Percentiles rank a stretch among this genome's conserved stretches.
phyloP scores from a whole-genome alignment of 495 filamentous ascomycete genomes.

The Tuber aestivum region DNA sequence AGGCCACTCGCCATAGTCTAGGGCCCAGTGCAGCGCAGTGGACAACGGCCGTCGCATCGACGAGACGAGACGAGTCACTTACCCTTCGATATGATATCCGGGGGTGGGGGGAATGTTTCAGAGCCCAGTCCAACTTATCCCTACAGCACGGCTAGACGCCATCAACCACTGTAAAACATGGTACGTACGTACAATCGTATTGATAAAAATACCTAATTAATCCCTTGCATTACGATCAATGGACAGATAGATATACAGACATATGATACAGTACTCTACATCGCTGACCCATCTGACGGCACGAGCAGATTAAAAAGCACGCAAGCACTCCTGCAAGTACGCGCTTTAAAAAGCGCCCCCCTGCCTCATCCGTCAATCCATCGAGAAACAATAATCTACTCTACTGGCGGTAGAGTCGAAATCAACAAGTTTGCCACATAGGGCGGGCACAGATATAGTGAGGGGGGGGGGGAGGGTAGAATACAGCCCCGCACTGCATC shows the following conservation, averaged over 20 bases:
- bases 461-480: neutral
- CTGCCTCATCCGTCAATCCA: neutral
- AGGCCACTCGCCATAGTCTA: neutral
- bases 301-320: slow-evolving; percentile 3
- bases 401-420: neutral
- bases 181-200: no score
- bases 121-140: neutral
- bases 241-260: neutral
- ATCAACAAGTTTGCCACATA: neutral
- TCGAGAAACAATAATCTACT: neutral
- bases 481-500: neutral
- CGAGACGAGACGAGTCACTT: neutral
- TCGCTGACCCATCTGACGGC: neutral
- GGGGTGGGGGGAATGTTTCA: neutral
- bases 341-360: neutral
- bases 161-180: no score
- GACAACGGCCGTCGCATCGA: neutral
- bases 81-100: neutral
- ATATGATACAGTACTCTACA: no score
- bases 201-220: neutral
- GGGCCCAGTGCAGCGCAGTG: neutral
- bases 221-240: neutral
- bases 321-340: no score
- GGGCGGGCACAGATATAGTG: neutral
- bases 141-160: no score